These are phyloP conservation scores for Cladophialophora psammophila DNA, from an alignment of 2,329 filamentous ascomycete genomes.

Conservation along the genomic window DNA sequence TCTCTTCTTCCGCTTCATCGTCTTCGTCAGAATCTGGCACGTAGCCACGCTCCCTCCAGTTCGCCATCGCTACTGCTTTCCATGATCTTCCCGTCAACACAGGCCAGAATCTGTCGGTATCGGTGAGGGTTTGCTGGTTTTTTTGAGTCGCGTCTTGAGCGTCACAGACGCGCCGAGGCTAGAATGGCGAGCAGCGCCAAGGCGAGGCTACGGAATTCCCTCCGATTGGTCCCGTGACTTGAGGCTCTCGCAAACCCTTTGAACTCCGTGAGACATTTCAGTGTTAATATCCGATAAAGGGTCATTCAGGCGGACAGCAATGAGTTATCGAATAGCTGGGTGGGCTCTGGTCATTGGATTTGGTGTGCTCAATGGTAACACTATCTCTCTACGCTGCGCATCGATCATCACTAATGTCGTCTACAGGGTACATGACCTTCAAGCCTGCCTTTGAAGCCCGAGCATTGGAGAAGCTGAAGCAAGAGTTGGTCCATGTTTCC, in stretches of 20 bases:
- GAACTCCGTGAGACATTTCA: neutral
- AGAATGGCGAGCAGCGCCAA: neutral
- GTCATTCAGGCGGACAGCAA: conserved; percentile 38
- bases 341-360: conserved; percentile 49
- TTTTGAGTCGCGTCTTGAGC: conserved; percentile 15
- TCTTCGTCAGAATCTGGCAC: conserved; percentile 62
- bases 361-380: conserved; percentile 50
- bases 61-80: conserved; percentile 34
- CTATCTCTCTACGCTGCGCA: conserved; percentile 21
- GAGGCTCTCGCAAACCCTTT: neutral
- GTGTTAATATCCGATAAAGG: neutral
- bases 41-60: conserved; percentile 60
- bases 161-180: conserved; percentile 17
- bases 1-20: conserved; percentile 52
- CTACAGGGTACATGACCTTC: conserved; percentile 53
- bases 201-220: neutral
- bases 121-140: conserved; percentile 7
- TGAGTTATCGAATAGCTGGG: conserved; percentile 48
- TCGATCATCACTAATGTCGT: conserved; percentile 14
- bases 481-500: conserved; percentile 24
- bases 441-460: conserved; percentile 51
- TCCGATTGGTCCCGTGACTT: neutral
- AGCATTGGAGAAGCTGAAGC: conserved; percentile 44
- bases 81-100: conserved; percentile 29
- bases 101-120: neutral